phyloP scores from a whole-genome alignment of 805 yeast species.

The Clavispora fructus region DNA sequence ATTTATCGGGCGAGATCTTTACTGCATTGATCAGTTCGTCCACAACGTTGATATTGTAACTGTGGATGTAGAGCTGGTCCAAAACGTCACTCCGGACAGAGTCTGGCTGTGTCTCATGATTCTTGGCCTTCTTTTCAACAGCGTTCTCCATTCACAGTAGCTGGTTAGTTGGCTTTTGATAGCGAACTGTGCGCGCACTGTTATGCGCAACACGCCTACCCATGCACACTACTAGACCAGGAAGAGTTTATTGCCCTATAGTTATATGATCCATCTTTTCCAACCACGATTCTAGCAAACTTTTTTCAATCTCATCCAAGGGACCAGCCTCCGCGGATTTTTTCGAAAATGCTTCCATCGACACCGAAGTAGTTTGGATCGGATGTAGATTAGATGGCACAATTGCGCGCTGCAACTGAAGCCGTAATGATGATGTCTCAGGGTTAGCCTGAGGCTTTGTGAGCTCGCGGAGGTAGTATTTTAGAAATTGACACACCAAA shows the following conservation, averaged over 20 bases:
- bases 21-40: slow-evolving; percentile 35
- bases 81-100: background rate
- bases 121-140: slow-evolving; percentile 1
- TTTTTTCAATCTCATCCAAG: slow-evolving; percentile 36
- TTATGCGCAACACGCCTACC: background rate
- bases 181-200: background rate
- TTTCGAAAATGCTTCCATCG: background rate
- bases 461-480: slow-evolving; percentile 35
- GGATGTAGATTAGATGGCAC: slow-evolving; percentile 26
- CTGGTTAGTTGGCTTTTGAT: background rate
- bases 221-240: background rate
- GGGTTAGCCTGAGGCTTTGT: slow-evolving; percentile 13
- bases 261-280: slow-evolving; percentile 22
- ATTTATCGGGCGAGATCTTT: slow-evolving; percentile 59
- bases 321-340: slow-evolving; percentile 4
- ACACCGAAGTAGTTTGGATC: background rate
- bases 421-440: slow-evolving; percentile 5
- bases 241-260: background rate
- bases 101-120: background rate
- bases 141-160: slow-evolving; percentile 3
- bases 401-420: slow-evolving; percentile 26
- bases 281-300: slow-evolving; percentile 39
- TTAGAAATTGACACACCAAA: slow-evolving; percentile 34
- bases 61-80: slow-evolving; percentile 11
- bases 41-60: slow-evolving; percentile 5